These are phyloP conservation scores for Debaryomyces sp. DNA, from an alignment of 1,139 yeast genomes.

Conservation along the genomic window DNA sequence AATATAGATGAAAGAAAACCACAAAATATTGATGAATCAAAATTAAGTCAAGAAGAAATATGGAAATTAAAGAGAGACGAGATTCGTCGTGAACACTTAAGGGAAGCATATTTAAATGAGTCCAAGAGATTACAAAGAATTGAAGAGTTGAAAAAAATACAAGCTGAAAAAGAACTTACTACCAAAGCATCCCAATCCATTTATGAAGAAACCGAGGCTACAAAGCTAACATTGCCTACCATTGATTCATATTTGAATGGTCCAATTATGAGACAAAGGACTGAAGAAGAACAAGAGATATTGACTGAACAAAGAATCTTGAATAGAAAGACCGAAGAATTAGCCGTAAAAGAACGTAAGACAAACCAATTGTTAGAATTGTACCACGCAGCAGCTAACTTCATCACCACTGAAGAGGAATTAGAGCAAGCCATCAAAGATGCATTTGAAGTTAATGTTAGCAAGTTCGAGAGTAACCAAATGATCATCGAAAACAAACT, in stretches of 20 bases:
- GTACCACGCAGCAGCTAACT: conserved; percentile 70
- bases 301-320: conserved; percentile 44
- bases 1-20: conserved; percentile 50
- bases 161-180: conserved; percentile 30
- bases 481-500: conserved; percentile 40
- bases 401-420: conserved; percentile 66
- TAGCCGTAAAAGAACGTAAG: conserved; percentile 41
- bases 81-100: conserved; percentile 72
- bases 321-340: conserved; percentile 38
- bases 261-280: conserved; percentile 72
- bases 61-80: conserved; percentile 62
- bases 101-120: conserved; percentile 67
- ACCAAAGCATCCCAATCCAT: conserved; percentile 22
- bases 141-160: conserved; percentile 36
- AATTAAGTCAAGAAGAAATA: conserved; percentile 50
- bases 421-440: conserved; percentile 57
- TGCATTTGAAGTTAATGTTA: conserved; percentile 54
- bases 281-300: conserved; percentile 61
- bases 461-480: conserved; percentile 39
- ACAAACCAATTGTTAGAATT: conserved; percentile 64
- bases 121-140: conserved; percentile 50
- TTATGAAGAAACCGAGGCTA: conserved; percentile 52
- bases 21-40: conserved; percentile 34
- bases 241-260: conserved; percentile 68
- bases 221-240: conserved; percentile 76